Evolutionary conservation across 2,329 filamentous ascomycete genomes (phyloP), one percentile per base, ranked within the genome.

Genomic region (Didymellaceae sp.): DNA sequence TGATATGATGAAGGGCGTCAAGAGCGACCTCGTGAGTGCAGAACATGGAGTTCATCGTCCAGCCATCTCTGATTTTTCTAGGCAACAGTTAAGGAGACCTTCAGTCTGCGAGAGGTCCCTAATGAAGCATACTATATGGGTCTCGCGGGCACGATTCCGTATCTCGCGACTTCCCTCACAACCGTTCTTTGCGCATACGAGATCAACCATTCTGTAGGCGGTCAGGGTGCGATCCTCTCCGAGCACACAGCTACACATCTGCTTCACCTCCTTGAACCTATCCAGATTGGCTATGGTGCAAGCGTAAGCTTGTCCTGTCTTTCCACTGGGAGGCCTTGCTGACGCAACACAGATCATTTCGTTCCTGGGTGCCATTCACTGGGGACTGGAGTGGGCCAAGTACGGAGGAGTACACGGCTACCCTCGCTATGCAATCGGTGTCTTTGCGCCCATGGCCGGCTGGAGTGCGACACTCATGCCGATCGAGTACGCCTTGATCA

Each of bases 281-380:
- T 97, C 44, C 93, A 97, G 74, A 82, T 97, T 45, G 92, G 91
- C 52, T 96, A 95, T 65, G 92, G 93, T 46, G 93, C 92, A 38
- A 85, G 95, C 50, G 86, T 88, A 78, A 80, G 17, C n/a, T 16
- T 22, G 22, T n/a, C 18, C 14, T 3, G 2, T 10, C 1, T 24
- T 9, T 10, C 8, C 4, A 9, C 5, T 11, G 6, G 16, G 4
- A n/a, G 1, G 11, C 32, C 33, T 51, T 49, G 59, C 26, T 39
- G 26, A 39, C 14, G 30, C 6, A 2, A 17, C 18, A 14, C 56
- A 88, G 86, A 94, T 96, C 65, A 89, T 96, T 63, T 96, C 91
- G 21, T 97, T 96, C 80, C 83, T 97, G 1, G 93, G 93, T 34
- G 92, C 92, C 25, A 86, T 96, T 65, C 93, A 97, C 75, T 97